Evolutionary conservation across 139 green algal species (phyloP), one percentile per base, ranked within the genome.

Genomic region (Axilococcus clingmanii): DNA sequence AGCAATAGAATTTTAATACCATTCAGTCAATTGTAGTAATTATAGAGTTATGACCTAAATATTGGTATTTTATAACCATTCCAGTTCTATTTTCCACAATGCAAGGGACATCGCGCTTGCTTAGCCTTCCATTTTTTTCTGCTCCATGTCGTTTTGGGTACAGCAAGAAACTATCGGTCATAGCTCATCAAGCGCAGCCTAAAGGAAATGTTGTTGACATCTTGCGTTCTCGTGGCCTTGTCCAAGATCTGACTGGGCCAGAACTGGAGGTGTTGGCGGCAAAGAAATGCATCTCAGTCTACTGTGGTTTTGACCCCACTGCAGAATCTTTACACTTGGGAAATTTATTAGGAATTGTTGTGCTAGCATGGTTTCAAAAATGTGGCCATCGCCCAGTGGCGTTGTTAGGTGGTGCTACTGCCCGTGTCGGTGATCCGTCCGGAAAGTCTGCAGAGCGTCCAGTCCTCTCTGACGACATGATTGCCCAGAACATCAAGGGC

Each of bases 241-340:
- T 95, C 0, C 75, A 94, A 23, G 74, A 85, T 19, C 64, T 78
- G 4, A 85, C 79, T 1, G 73, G 55, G 37, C 78, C 85, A 1
- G 84, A 88, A 23, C 60, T 94, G n/a, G 69, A 76, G 23, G 28
- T 64, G 14, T 49, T 47, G 14, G 71, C 74, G 8, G 47, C 44
- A 8, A 33, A 32, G 4, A 52, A 56, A 12, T 57, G 50, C 1
- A 55, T 97, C 35, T 57, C 69, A 3, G 78, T 96, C 0, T 99
- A 99, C 75, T 94, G 85, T 65, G 92, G 92, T 22, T 98, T 99
- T 57, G 92, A 99, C 67, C 92, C 92, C 19, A 98, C 91, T 12
- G 91, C 90, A 4, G 83, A 94, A 61, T 83, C 63, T 50, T 56
- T 97, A 55, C 87, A 97, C 67, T 68, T 97, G 30, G 91, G 86